These are phyloP conservation scores for Rhizodiscina lignyota DNA, from an alignment of 495 filamentous ascomycete genomes.

Conservation along the genomic window DNA sequence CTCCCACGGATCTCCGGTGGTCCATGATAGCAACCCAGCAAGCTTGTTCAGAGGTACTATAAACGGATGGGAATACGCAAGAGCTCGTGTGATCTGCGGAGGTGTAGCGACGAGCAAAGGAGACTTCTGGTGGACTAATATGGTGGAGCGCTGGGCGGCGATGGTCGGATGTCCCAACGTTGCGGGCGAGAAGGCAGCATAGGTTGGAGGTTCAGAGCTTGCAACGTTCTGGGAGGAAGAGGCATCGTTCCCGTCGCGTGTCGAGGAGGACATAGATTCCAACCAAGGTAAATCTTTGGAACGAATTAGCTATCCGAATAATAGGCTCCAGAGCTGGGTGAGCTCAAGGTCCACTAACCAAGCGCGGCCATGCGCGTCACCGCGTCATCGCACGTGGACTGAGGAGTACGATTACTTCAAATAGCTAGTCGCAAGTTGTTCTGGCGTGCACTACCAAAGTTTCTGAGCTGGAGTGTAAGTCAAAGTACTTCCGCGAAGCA, in stretches of 20 bases:
- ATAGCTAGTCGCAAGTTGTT: no score
- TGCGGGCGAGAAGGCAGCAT: conserved; percentile 73
- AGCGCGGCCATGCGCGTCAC: no score
- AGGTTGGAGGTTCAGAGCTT: conserved; percentile 51
- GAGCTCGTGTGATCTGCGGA: conserved; percentile 75
- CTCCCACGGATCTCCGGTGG: conserved; percentile 83
- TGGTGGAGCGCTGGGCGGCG: conserved; percentile 65
- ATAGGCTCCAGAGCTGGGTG: no score
- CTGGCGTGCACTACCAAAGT: no score
- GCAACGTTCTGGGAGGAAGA: conserved; percentile 15
- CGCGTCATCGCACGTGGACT: no score
- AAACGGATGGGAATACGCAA: conserved; percentile 91
- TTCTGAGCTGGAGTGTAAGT: no score
- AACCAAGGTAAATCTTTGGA: no score
- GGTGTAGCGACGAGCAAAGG: conserved; percentile 86
- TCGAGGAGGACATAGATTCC: no score
- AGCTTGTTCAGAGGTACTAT: conserved; percentile 70
- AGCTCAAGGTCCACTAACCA: no score
- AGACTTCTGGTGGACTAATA: conserved; percentile 92
- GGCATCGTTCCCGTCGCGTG: conserved; percentile 13
- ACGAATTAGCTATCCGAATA: no score
- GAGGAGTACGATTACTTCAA: no score
- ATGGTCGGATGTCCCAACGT: conserved; percentile 54
- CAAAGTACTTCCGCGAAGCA: no score
- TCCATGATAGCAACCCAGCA: conserved; percentile 80